Percentiles rank a stretch among this genome's conserved stretches.
Conservation (phyloP, 176 grass and related monocot genomes). For the Carex littledalei region DNA sequence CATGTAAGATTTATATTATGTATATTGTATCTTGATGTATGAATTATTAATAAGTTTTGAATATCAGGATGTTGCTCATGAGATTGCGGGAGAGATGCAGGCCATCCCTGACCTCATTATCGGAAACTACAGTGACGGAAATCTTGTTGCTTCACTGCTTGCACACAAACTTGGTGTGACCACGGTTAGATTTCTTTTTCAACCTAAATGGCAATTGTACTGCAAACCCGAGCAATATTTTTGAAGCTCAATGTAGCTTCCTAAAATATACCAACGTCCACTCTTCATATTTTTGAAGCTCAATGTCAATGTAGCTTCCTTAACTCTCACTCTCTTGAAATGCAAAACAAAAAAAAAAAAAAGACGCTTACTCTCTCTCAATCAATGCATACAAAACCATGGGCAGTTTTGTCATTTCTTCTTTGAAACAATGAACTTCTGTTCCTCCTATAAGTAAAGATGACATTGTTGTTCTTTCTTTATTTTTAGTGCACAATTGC, state of each 20-base stretch:
- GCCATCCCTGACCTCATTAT: conserved; percentile 89
- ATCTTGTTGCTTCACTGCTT: conserved; percentile 92
- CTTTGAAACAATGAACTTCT: not conserved
- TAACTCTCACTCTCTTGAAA: not conserved
- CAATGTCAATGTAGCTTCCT: not conserved
- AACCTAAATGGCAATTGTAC: not conserved
- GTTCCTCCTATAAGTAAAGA: not conserved
- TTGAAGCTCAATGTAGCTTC: not conserved
- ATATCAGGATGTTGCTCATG: conserved; percentile 77
- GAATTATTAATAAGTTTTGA: not conserved
- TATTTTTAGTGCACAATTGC: conserved; percentile 86
- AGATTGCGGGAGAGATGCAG: conserved; percentile 89
- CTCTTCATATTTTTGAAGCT: not conserved
- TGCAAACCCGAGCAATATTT: not conserved
- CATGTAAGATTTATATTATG: not conserved
- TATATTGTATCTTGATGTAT: not conserved
- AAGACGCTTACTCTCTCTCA: not conserved
- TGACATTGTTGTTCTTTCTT: conserved; percentile 3
- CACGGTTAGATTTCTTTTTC: conserved; percentile 39
- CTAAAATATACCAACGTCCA: not conserved
- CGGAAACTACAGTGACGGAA: conserved; percentile 99
- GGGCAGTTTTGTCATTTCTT: conserved; percentile 1
- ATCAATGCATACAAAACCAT: not conserved
- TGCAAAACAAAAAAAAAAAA: too few species aligned
- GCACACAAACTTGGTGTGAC: conserved; percentile 95